phyloP scores from a whole-genome alignment of 495 filamentous ascomycete species.

The Aspergillus sclerotioniger region DNA sequence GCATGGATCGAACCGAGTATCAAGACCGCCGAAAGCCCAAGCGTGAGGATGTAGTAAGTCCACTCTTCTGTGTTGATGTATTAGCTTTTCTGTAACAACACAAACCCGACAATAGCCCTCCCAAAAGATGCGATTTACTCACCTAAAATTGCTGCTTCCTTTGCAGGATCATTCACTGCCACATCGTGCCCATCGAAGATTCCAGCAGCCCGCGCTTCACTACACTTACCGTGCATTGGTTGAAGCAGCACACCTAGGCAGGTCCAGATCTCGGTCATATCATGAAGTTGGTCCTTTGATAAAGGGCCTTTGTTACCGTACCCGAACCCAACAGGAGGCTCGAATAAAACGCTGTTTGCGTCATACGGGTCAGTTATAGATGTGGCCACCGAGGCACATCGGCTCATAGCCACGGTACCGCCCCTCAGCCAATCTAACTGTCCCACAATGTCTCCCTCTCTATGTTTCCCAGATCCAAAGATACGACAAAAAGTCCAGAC shows the following conservation, averaged over 20 bases:
- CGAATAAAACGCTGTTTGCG: constrained; percentile 53
- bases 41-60: constrained; percentile 58
- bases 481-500: constrained; percentile 70
- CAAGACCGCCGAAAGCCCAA: constrained; percentile 57
- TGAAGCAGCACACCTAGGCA: constrained; percentile 59
- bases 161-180: constrained; percentile 44
- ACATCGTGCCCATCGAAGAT: constrained; percentile 54
- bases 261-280: constrained; percentile 67
- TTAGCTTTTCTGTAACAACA: constrained; percentile 26
- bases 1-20: constrained; percentile 49
- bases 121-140: constrained; percentile 17
- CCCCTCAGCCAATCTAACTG: constrained; percentile 67
- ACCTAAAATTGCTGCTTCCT: constrained; percentile 57
- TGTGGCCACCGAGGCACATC: constrained; percentile 27
- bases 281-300: constrained; percentile 55
- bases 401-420: constrained; percentile 46
- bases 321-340: constrained; percentile 57
- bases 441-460: constrained; percentile 61
- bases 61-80: constrained; percentile 56
- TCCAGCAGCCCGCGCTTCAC: constrained; percentile 54
- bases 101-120: background rate
- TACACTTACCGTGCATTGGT: constrained; percentile 55
- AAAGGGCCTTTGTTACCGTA: constrained; percentile 57
- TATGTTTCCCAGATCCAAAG: constrained; percentile 57
- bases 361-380: constrained; percentile 49